phyloP scores from a whole-genome alignment of 805 yeast species.

The Candida berthetii region DNA sequence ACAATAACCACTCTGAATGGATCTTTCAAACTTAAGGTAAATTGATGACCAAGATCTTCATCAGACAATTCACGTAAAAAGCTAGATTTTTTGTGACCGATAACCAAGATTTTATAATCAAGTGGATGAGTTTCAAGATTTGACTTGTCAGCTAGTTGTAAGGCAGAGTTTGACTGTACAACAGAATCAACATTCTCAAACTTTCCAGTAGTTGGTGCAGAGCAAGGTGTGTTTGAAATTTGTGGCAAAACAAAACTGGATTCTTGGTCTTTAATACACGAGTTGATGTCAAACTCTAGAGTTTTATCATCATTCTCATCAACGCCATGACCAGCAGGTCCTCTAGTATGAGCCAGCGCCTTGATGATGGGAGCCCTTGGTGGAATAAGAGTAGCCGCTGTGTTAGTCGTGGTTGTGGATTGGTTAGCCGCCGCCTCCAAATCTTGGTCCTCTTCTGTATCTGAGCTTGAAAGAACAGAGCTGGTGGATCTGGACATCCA shows the following conservation, averaged over 20 bases:
- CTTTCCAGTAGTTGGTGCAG: too few relatives aligned
- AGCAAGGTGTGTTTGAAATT: neutral
- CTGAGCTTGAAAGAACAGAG: constrained; percentile 21
- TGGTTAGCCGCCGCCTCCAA: neutral
- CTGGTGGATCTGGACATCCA: constrained; percentile 19
- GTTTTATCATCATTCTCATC: constrained; percentile 16
- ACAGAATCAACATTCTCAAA: too few relatives aligned
- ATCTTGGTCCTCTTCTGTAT: constrained; percentile 20
- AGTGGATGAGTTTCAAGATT: too few relatives aligned
- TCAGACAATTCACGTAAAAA: constrained; percentile 12
- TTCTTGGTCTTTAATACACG: neutral
- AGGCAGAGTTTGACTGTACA: too few relatives aligned
- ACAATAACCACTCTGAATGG: constrained; percentile 14
- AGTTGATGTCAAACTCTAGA: constrained; percentile 16
- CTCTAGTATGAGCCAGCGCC: too few relatives aligned
- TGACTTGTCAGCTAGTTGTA: too few relatives aligned
- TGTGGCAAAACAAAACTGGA: constrained; percentile 14
- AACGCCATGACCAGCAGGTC: neutral
- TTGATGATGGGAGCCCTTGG: too few relatives aligned
- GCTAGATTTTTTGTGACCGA: constrained; percentile 16
- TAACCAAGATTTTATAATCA: constrained; percentile 19
- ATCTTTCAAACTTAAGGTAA: constrained; percentile 13
- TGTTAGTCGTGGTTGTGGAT: neutral
- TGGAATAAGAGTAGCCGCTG: too few relatives aligned
- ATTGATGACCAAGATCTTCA: constrained; percentile 6